Percentiles rank a stretch among this genome's conserved stretches.
These are phyloP conservation scores for Euphorbia pulcherrima DNA, from an alignment of 345 rosid species.

Conservation along the genomic window DNA sequence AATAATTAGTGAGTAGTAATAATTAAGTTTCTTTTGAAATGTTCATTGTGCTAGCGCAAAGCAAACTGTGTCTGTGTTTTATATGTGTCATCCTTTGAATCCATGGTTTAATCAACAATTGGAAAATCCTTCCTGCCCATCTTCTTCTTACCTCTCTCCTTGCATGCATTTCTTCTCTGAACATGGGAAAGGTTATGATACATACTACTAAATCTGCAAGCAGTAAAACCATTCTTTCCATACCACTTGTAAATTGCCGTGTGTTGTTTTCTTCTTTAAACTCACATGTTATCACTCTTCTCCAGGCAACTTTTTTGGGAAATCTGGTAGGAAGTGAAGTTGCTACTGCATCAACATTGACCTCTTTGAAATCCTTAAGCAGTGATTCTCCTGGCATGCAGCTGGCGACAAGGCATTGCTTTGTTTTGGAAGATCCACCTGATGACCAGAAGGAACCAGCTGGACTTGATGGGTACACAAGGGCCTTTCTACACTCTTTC, in stretches of 20 bases:
- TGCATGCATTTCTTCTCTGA: neutral
- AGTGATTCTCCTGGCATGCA: conserved; percentile 53
- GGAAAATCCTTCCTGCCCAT: neutral
- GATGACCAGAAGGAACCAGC: conserved; percentile 47
- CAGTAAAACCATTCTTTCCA: neutral
- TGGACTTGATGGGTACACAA: conserved; percentile 52
- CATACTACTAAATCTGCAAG: neutral
- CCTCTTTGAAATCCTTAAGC: conserved; percentile 59
- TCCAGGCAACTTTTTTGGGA: conserved; percentile 74
- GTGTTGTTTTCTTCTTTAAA: neutral
- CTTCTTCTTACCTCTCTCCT: neutral
- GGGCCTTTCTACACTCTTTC: conserved; percentile 1
- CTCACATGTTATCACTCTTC: conserved; percentile 8
- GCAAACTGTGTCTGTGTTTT: neutral
- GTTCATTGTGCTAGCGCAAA: neutral
- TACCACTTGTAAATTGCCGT: neutral
- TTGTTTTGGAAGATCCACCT: conserved; percentile 86
- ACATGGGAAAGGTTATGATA: neutral
- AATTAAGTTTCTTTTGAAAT: neutral
- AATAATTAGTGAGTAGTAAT: neutral
- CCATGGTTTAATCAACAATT: neutral
- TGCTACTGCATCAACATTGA: conserved; percentile 67
- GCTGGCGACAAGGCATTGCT: conserved; percentile 84
- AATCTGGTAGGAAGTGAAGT: conserved; percentile 58
- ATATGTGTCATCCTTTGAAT: neutral